Evolutionary conservation across 2,329 filamentous ascomycete genomes (phyloP), one percentile per base, ranked within the genome.

Genomic region (Emergomyces orientalis): DNA sequence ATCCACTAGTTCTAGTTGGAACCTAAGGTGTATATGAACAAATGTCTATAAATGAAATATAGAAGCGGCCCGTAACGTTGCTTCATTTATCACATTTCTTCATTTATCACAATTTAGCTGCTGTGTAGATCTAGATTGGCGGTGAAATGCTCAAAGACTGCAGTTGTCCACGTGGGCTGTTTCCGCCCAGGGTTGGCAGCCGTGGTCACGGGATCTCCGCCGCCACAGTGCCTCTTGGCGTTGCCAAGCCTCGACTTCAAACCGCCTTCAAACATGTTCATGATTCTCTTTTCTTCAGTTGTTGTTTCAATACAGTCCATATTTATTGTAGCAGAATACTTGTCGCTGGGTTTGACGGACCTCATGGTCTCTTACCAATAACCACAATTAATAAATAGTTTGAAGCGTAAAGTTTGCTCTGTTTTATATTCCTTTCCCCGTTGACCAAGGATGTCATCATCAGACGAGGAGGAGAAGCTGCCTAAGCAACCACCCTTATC

Each of bases 151-250:
- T 32, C 32, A 3, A 32, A 7, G 3, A n/a, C n/a, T n/a, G n/a
- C n/a, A n/a, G n/a, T n/a, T n/a, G n/a, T n/a, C n/a, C n/a, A n/a
- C n/a, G n/a, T n/a, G n/a, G n/a, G n/a, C n/a, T n/a, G n/a, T n/a
- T n/a, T n/a, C n/a, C n/a, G n/a, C n/a, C n/a, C n/a, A n/a, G n/a
- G n/a, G n/a, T n/a, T n/a, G n/a, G n/a, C n/a, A n/a, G n/a, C n/a
- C n/a, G n/a, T 32, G 51, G 51, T 54, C 51, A 54, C 51, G 51
- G 51, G 51, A 54, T 34, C 54, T 39, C 34, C 34, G 34, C 54
- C 13, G 3, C 9, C 8, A 2, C 2, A 19, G 13, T 9, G 9
- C 19, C 8, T 56, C 54, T 56, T 56, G 54, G 54, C 54, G n/a
- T 14, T n/a, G 30, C 54, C 54, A 56, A 59, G 39, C n/a, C 39